Conservation (phyloP, 2,329 filamentous ascomycete genomes). For the Herpotrichia juniperi region DNA sequence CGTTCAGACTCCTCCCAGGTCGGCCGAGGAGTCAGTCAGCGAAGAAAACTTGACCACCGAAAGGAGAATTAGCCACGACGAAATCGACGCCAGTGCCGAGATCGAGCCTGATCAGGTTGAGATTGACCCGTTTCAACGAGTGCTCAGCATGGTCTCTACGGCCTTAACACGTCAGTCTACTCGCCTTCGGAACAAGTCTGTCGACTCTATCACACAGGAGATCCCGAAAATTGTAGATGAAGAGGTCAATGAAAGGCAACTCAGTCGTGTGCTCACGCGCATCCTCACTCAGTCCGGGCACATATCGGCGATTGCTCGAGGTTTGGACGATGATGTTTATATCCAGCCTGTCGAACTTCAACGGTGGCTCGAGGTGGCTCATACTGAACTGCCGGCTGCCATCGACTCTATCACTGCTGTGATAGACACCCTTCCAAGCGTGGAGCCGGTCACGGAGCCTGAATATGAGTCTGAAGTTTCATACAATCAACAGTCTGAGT, state of each 20-base stretch:
- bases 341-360: constrained; percentile 20
- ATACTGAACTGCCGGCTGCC: constrained; percentile 21
- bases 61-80: background rate
- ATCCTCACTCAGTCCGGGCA: constrained; percentile 18
- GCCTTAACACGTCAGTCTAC: constrained; percentile 13
- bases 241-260: constrained; percentile 15
- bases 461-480: constrained; percentile 1
- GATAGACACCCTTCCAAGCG: constrained; percentile 9
- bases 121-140: constrained; percentile 14
- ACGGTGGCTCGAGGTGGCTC: constrained; percentile 23
- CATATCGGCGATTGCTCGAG: constrained; percentile 15
- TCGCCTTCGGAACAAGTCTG: constrained; percentile 23
- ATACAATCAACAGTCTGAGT: constrained; percentile 3
- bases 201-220: constrained; percentile 21
- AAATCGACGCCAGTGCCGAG: constrained; percentile 1
- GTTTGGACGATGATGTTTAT: constrained; percentile 13
- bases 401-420: constrained; percentile 20
- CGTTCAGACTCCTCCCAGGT: constrained; percentile 23
- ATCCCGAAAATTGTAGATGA: constrained; percentile 19
- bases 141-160: constrained; percentile 16
- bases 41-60: background rate
- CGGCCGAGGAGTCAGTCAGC: background rate
- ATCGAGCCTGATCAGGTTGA: background rate
- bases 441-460: constrained; percentile 3
- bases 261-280: constrained; percentile 18